Evolutionary conservation across 2,329 filamentous ascomycete species (phyloP).

Genomic region (Zopfia rhizophila): DNA sequence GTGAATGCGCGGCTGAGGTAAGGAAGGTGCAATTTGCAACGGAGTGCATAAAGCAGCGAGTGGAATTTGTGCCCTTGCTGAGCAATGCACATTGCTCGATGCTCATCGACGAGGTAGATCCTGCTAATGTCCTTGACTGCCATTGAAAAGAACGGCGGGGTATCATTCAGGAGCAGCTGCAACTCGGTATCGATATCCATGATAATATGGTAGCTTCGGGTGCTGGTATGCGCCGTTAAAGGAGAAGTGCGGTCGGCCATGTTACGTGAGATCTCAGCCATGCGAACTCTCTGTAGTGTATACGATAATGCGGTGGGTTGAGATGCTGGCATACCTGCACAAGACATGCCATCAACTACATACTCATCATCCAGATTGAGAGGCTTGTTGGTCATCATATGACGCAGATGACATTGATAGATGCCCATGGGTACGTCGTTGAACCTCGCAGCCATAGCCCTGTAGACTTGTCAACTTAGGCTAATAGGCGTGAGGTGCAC

Average conservation of each 20-base stretch:
- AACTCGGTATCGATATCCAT: conserved; percentile 49
- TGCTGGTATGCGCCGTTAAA: conserved; percentile 17
- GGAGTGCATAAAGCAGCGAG: conserved; percentile 47
- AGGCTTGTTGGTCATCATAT: conserved; percentile 53
- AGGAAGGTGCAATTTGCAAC: conserved; percentile 52
- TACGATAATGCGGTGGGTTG: conserved; percentile 54
- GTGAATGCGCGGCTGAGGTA: conserved; percentile 38
- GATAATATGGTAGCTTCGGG: conserved; percentile 41
- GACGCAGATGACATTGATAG: conserved; percentile 49
- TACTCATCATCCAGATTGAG: conserved; percentile 50
- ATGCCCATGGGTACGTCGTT: conserved; percentile 48
- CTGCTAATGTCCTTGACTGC: conserved; percentile 11
- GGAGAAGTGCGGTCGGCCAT: conserved; percentile 48
- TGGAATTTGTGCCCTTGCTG: conserved; percentile 50
- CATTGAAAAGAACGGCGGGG: conserved; percentile 50
- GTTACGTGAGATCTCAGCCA: conserved; percentile 50
- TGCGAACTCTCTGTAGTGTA: conserved; percentile 46
- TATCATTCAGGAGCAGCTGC: conserved; percentile 35
- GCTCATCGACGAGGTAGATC: conserved; percentile 13
- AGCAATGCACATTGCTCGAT: conserved; percentile 26
- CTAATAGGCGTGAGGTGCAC: background rate
- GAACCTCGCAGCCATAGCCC: conserved; percentile 45
- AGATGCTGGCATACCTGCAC: conserved; percentile 24
- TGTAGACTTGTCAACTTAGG: conserved; percentile 17
- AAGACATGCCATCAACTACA: conserved; percentile 39